Percentiles rank a stretch among this genome's conserved stretches.
These are phyloP conservation scores for Metschnikowia sp. DNA, from an alignment of 805 yeast species.

Conservation along the genomic window DNA sequence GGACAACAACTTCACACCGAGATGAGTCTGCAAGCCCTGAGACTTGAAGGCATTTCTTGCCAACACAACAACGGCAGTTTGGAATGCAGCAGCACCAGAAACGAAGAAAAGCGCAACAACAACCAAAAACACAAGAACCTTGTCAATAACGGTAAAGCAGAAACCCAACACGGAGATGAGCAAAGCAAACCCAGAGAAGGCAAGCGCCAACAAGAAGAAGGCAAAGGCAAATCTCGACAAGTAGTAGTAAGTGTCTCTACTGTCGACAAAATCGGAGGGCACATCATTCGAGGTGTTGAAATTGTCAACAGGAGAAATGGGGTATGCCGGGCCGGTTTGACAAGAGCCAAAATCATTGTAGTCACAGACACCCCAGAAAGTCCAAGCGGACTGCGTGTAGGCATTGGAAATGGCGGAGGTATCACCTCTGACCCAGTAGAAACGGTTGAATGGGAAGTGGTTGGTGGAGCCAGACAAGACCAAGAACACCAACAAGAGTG, in stretches of 20 bases:
- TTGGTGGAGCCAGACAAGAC: conserved; percentile 18
- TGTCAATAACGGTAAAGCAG: conserved; percentile 54
- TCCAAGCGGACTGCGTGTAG: conserved; percentile 65
- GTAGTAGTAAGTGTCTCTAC: conserved; percentile 59
- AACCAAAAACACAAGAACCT: conserved; percentile 51
- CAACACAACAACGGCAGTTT: conserved; percentile 76
- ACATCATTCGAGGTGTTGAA: conserved; percentile 52
- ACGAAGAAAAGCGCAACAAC: conserved; percentile 50
- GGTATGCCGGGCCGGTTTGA: conserved; percentile 67
- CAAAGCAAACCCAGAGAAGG: conserved; percentile 61
- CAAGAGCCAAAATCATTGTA: conserved; percentile 53
- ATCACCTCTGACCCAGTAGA: conserved; percentile 80
- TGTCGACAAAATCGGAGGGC: conserved; percentile 50
- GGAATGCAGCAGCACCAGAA: conserved; percentile 62
- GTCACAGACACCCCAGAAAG: conserved; percentile 70
- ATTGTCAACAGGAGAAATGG: conserved; percentile 78
- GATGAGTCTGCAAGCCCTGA: conserved; percentile 40
- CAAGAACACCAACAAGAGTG: conserved; percentile 50
- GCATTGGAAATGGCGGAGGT: conserved; percentile 56
- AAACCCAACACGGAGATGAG: conserved; percentile 52
- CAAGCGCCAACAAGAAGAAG: conserved; percentile 55
- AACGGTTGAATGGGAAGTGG: conserved; percentile 39
- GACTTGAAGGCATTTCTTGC: conserved; percentile 65
- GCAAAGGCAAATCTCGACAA: conserved; percentile 66
- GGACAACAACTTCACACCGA: conserved; percentile 61